Conservation (phyloP, 2,329 filamentous ascomycete genomes). For the Daldinia sp. region DNA sequence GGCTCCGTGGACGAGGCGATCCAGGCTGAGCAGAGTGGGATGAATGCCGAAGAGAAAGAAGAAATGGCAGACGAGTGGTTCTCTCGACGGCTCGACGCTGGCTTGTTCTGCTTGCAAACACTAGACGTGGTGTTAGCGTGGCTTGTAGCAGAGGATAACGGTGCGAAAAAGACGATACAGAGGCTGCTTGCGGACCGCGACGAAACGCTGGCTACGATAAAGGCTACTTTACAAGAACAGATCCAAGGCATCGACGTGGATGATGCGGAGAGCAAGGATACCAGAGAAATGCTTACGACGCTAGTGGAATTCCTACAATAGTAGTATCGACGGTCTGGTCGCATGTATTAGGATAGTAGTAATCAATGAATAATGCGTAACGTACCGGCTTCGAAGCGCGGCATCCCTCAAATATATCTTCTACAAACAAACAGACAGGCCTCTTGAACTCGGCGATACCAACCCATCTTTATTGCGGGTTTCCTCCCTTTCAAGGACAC, state of each 20-base stretch:
- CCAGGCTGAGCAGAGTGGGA: slow-evolving; percentile 59
- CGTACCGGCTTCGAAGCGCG: slow-evolving; percentile 23
- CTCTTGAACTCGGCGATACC: neutral
- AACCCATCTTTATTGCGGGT: slow-evolving; percentile 3
- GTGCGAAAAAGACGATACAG: slow-evolving; percentile 71
- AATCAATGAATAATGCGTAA: slow-evolving; percentile 31
- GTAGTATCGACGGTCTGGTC: slow-evolving; percentile 14
- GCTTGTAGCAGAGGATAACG: slow-evolving; percentile 88
- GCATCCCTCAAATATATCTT: slow-evolving; percentile 13
- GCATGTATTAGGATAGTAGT: slow-evolving; percentile 14
- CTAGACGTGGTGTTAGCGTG: slow-evolving; percentile 88
- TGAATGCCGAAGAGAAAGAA: slow-evolving; percentile 67
- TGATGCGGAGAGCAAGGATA: slow-evolving; percentile 66
- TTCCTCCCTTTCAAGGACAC: neutral
- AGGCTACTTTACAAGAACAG: slow-evolving; percentile 71
- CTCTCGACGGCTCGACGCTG: slow-evolving; percentile 79
- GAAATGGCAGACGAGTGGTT: slow-evolving; percentile 75
- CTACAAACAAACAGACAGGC: slow-evolving; percentile 24
- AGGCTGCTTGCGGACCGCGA: slow-evolving; percentile 72
- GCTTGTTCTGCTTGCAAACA: slow-evolving; percentile 82
- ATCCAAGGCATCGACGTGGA: slow-evolving; percentile 58
- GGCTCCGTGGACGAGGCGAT: slow-evolving; percentile 70
- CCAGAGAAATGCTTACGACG: slow-evolving; percentile 63
- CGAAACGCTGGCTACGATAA: slow-evolving; percentile 70
- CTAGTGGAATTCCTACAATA: slow-evolving; percentile 59